Conservation (phyloP, 2,329 filamentous ascomycete species). For the Arthrobotrys iridis region DNA sequence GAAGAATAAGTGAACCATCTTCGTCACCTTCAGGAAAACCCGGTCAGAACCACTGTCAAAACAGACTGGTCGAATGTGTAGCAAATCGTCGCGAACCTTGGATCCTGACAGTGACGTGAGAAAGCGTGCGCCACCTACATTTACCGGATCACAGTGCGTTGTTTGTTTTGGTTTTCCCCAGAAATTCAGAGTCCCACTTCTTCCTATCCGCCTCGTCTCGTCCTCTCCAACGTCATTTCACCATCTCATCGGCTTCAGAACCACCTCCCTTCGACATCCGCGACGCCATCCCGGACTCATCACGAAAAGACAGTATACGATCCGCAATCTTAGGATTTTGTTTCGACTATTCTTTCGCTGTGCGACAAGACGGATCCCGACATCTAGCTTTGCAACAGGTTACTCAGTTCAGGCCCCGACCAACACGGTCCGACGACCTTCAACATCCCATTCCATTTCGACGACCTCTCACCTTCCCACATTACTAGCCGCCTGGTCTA, state of each 20-base stretch:
- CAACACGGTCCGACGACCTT: conserved; percentile 1
- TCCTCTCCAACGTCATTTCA: conserved; percentile 13
- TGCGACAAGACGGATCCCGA: conserved; percentile 8
- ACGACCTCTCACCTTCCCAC: not conserved
- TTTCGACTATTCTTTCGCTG: not conserved
- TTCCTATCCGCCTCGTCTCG: not conserved
- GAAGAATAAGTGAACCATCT: too few species aligned
- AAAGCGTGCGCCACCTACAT: conserved; percentile 1
- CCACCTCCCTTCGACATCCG: not conserved
- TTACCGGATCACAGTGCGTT: conserved; percentile 2
- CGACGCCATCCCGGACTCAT: not conserved
- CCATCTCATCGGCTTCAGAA: conserved; percentile 18
- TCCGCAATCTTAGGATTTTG: not conserved
- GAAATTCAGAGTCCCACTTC: not conserved
- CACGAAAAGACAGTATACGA: not conserved
- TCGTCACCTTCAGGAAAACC: too few species aligned
- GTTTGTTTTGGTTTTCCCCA: conserved; percentile 26
- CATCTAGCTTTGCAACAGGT: not conserved
- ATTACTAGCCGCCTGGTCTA: not conserved
- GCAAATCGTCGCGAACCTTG: too few species aligned
- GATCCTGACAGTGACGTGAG: not conserved
- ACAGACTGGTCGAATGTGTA: too few species aligned
- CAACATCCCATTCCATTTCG: not conserved
- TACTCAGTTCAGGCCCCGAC: not conserved
- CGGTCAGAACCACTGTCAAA: too few species aligned